Evolutionary conservation across 1,284 basidiomycete species (phyloP).

Genomic region (Rhodotorula sp.): DNA sequence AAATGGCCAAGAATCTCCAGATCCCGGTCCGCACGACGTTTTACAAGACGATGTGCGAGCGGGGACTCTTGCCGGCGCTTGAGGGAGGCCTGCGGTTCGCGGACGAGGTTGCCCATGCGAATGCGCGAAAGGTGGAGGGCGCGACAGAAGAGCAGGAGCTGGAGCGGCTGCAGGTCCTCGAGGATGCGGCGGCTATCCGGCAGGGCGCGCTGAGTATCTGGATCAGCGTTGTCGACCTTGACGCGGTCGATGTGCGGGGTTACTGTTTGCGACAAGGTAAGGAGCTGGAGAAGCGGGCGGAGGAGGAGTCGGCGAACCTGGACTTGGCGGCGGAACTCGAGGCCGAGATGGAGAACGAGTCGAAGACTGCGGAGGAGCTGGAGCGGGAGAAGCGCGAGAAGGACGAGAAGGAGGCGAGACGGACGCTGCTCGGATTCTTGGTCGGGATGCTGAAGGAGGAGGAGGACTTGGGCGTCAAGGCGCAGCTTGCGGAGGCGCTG

Average conservation of each 20-base stretch:
- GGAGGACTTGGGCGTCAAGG: constrained; percentile 81
- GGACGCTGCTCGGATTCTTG: constrained; percentile 70
- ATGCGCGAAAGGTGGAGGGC: neutral
- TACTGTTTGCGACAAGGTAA: constrained; percentile 67
- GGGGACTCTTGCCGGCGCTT: constrained; percentile 82
- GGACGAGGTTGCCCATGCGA: neutral
- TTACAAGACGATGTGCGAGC: constrained; percentile 85
- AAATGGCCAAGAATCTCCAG: constrained; percentile 96
- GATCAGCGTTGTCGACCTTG: constrained; percentile 84
- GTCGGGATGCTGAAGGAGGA: constrained; percentile 74
- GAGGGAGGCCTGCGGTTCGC: constrained; percentile 60
- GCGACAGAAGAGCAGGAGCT: neutral
- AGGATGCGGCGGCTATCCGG: constrained; percentile 59
- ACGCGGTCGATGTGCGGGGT: constrained; percentile 77
- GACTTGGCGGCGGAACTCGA: constrained; percentile 52
- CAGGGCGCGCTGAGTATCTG: constrained; percentile 85
- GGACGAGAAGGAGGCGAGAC: constrained; percentile 20
- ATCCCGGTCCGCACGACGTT: constrained; percentile 78
- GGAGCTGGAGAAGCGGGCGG: constrained; percentile 17
- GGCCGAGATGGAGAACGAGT: constrained; percentile 53
- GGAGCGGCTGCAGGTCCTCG: neutral
- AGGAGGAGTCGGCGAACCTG: constrained; percentile 42
- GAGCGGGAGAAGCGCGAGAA: constrained; percentile 54
- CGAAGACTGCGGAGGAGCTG: constrained; percentile 40
- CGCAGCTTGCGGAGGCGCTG: constrained; percentile 86